Evolutionary conservation across 129 eudicot species (phyloP), one percentile per base, ranked within the genome.

Genomic region (Pseudognaphalium luteoalbum): DNA sequence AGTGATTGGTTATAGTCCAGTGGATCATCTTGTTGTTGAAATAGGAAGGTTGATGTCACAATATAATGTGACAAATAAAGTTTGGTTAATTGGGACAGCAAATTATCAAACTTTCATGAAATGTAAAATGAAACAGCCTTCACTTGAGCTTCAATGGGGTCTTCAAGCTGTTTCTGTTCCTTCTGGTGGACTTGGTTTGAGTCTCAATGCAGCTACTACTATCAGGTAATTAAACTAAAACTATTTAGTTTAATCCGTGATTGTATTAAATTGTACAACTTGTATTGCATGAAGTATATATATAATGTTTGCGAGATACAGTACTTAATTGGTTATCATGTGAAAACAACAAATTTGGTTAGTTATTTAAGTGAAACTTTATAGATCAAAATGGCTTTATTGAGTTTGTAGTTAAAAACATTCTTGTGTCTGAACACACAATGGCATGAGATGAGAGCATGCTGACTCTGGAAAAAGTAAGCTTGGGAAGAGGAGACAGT

Each of bases 91-190:
- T 77, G 97, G 86, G 28, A 89, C 88, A 42, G 90, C 97, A 82
- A 87, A 82, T 83, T 91, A 86, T 74, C 96, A 91, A 75, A 91
- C 96, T 6, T 89, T 88, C 20, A 89, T 91, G 88, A 91, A 81
- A 72, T 87, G 96, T 62, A 90, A 91, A 74, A 89, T 83, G 96
- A 91, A 85, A 61, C 87, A 87, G 33, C 92, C 90, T 29, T 80
- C 95, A 67, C 87, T 91, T 77, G 97, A 91, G 84, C 58, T 85
- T 47, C 92, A 87, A 64, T 91, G 97, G 97, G 70, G 82, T 68
- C 96, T 91, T 66, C 92, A 91, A 83, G 85, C 97, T 80, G 89
- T 91, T 82, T 87, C 92, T 72, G 89, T 91, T 80, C 97, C 97
- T 35, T 85, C 90, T 41, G 83, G 89, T 81, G 97, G 97, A 52